phyloP scores from a whole-genome alignment of 768 basidiomycete genomes.

The Mycena latifolia region DNA sequence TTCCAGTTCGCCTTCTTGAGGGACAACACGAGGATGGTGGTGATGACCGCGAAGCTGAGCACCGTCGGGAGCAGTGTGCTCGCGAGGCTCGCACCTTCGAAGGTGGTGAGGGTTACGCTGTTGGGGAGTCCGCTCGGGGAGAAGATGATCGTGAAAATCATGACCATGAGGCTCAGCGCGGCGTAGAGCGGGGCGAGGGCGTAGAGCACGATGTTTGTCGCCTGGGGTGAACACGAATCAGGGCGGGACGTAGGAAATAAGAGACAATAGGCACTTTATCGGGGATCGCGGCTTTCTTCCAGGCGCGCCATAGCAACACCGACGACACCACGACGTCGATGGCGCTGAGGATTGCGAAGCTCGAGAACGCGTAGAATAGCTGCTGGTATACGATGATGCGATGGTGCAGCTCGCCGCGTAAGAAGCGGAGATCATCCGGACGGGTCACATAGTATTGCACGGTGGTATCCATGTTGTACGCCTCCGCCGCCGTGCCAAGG shows the following conservation, averaged over 20 bases:
- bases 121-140: conserved; percentile 22
- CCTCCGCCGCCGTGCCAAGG: conserved; percentile 31
- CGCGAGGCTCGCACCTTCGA: conserved; percentile 30
- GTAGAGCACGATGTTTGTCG: conserved; percentile 24
- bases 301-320: conserved; percentile 21
- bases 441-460: conserved; percentile 1
- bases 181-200: conserved; percentile 27
- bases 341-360: conserved; percentile 27
- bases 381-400: not conserved
- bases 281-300: conserved; percentile 18
- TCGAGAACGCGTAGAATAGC: conserved; percentile 9
- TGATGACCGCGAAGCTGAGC: conserved; percentile 10
- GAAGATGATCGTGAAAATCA: conserved; percentile 35
- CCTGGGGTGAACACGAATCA: conserved; percentile 13
- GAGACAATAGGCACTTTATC: conserved; percentile 22
- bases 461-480: conserved; percentile 18
- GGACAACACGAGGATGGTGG: conserved; percentile 13
- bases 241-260: not conserved
- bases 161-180: conserved; percentile 8
- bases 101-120: not conserved
- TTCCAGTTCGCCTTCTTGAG: conserved; percentile 21
- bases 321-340: conserved; percentile 30
- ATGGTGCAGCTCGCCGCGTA: not conserved
- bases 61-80: conserved; percentile 8
- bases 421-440: not conserved